Base-by-base conservation (phyloP, 2,329 filamentous ascomycete species). In the Trichoderma sp. region DNA sequence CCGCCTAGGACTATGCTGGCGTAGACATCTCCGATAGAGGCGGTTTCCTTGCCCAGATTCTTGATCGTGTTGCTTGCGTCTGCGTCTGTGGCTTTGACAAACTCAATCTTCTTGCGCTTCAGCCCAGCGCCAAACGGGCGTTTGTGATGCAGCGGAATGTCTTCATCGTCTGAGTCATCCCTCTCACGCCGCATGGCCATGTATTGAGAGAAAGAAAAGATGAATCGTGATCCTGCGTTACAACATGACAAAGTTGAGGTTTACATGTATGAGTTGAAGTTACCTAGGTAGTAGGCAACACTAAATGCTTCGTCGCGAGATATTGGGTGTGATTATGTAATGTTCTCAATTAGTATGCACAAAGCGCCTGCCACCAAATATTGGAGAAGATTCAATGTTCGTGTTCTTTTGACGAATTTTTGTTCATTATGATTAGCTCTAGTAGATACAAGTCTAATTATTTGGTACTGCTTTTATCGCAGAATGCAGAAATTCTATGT, bases 1-100 rank as follows among this genome's bases (percentile, higher is more conserved):
- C 86, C 86, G 1, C 87, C 86, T n/a, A 93, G 84, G 24, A 94
- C 93, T 75, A 94, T 88, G 76, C 88, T 90, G 31, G 94, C 87
- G 79, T 95, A 94, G 63, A 90, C 84, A 74, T 94, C 90, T 1
- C 90, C 87, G 41, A 90, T 81, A 7, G 83, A 83, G 3, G 78
- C 74, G 77, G 79, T 6, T 76, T 76, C 7, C 76, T 78, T 18
- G 81, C 78, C 29, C 79, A 76, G 11, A 33, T 82, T 81, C 16
- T 79, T 75, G 9, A 82, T 59, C 1, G 78, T 77, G 16, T 80
- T 81, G 2, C 81, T 79, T 9, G 79, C 81, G 12, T 84, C 82
- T 2, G 83, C 82, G 31, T 85, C 84, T 29, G 86, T 84, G 8
- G 89, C 90, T 27, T 85, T 87, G n/a, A 92, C 89, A 78, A 92